phyloP scores from a whole-genome alignment of 805 yeast species.

The Metschnikowia similis region DNA sequence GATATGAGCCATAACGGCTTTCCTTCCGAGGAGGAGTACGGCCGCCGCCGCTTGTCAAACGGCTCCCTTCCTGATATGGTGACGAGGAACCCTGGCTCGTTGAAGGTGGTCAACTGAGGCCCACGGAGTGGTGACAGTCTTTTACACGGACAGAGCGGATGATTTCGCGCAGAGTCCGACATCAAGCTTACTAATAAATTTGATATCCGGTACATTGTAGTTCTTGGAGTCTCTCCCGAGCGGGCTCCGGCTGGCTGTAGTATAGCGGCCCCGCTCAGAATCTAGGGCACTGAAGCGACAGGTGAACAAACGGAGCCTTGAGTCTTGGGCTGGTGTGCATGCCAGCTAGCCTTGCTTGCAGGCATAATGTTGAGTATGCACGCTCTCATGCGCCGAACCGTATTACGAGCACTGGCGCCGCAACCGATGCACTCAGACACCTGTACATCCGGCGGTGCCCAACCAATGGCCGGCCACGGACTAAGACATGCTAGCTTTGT shows the following conservation, averaged over 20 bases:
- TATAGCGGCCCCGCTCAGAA: too few relatives aligned
- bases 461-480: too few relatives aligned
- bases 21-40: conserved; percentile 24
- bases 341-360: background rate
- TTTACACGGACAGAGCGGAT: too few relatives aligned
- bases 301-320: background rate
- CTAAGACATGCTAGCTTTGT: too few relatives aligned
- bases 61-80: conserved; percentile 51
- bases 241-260: too few relatives aligned
- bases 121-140: background rate
- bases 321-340: background rate
- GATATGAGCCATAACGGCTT: conserved; percentile 4
- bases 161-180: background rate
- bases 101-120: conserved; percentile 45
- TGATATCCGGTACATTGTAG: background rate
- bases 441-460: background rate
- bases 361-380: background rate
- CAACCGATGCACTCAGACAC: background rate
- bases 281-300: too few relatives aligned
- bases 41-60: conserved; percentile 49
- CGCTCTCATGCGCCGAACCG: background rate
- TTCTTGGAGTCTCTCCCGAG: background rate
- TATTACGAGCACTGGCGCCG: background rate
- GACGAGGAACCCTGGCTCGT: conserved; percentile 43
- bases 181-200: background rate